A percentile compares a stretch with the other conserved stretches of the same genome.
Evolutionary conservation across 2,329 filamentous ascomycete species (phyloP).

Genomic region (Aspergillus melleus): DNA sequence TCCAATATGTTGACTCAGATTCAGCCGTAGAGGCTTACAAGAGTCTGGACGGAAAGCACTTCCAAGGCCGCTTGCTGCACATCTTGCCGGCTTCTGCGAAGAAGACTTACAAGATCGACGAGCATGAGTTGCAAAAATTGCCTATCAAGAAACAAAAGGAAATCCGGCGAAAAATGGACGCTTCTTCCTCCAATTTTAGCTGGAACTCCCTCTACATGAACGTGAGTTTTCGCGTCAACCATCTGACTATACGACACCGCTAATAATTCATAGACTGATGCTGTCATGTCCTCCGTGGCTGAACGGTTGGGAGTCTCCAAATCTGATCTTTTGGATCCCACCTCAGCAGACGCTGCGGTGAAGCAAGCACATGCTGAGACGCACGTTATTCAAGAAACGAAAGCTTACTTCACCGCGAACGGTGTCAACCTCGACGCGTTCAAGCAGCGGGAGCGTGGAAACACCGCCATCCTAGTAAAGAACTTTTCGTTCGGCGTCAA

Average conservation of each 20-base stretch:
- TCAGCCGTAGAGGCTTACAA: slow-evolving; percentile 78
- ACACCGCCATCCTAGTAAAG: slow-evolving; percentile 86
- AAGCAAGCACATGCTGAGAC: slow-evolving; percentile 98
- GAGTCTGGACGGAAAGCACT: slow-evolving; percentile 77
- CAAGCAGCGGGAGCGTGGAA: slow-evolving; percentile 78
- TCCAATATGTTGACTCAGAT: slow-evolving; percentile 72
- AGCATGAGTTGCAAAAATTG: slow-evolving; percentile 85
- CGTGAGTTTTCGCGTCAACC: slow-evolving; percentile 48
- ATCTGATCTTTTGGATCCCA: slow-evolving; percentile 90
- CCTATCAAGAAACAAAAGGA: slow-evolving; percentile 93
- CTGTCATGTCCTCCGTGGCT: slow-evolving; percentile 87
- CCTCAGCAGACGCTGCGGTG: slow-evolving; percentile 87
- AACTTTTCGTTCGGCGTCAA: slow-evolving; percentile 87
- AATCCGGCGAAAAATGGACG: slow-evolving; percentile 80
- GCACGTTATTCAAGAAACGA: slow-evolving; percentile 93
- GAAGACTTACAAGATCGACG: slow-evolving; percentile 77
- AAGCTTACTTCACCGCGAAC: slow-evolving; percentile 82
- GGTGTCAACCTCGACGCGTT: slow-evolving; percentile 92
- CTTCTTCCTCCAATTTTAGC: slow-evolving; percentile 77
- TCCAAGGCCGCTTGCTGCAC: slow-evolving; percentile 90
- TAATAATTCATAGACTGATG: slow-evolving; percentile 58
- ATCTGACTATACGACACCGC: slow-evolving; percentile 5
- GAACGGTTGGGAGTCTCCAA: slow-evolving; percentile 86
- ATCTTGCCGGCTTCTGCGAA: slow-evolving; percentile 83
- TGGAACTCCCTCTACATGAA: slow-evolving; percentile 99